Base-by-base conservation (phyloP, 129 eudicot genomes). In the Escallonia rubra region DNA sequence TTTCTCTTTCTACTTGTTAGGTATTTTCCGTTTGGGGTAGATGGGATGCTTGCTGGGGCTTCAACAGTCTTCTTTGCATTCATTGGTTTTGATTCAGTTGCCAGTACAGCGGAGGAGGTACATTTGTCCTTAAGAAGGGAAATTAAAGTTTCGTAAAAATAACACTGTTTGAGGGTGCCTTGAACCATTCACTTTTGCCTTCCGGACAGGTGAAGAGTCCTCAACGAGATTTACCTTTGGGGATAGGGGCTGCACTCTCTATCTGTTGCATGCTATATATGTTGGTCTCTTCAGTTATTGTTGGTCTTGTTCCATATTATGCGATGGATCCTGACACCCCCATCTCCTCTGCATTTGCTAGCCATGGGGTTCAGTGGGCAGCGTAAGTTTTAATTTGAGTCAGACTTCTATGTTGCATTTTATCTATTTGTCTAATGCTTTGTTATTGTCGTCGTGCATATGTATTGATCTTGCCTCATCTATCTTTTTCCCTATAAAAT, bases 31-130 rank as follows among this genome's bases (percentile, higher is more conserved):
- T 93, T 67, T 70, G 99, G 99, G 66, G 85, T 75, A 61, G 89
- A 93, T 70, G 99, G 99, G 52, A 81, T 93, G 95, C 92, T 93
- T 86, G 92, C 96, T 64, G 99, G 99, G 58, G 91, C 99, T 56
- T 85, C 99, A 16, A 93, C 99, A 4, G 99, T 93, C 77, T 93
- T 93, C 79, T 93, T 93, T 75, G 79, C 99, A 57, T 93, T 82
- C 76, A 93, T 93, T 41, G 99, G 99, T 46, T 93, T 93, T 71
- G 99, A 93, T 93, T 84, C 95, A 23, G 99, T 93, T 72, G 96
- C 99, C 45, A 90, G 96, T 69, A 86, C 99, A 41, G 99, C 99
- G 14, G 99, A 93, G 71, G 99, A 93, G 88, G 99, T 84, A 71
- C 63, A 50, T 63, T 4, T 41, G 5, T 44, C 49, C 43, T n/a